phyloP scores from a whole-genome alignment of 805 yeast genomes.

The Candida krabiensis region DNA sequence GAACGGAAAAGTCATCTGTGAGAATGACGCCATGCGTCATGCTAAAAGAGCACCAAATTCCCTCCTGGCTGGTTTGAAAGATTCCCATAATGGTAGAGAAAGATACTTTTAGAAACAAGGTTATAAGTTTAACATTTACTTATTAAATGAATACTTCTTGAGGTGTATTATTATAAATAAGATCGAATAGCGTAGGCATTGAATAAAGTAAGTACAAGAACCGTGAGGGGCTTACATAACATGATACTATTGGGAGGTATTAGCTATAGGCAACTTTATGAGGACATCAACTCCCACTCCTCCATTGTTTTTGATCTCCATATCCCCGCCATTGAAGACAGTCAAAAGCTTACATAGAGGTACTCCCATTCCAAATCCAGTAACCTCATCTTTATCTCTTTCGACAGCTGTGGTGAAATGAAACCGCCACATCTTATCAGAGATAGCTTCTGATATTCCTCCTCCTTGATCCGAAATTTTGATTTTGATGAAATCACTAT shows the following conservation, averaged over 20 bases:
- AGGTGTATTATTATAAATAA: no score
- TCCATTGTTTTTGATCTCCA: conserved; percentile 21
- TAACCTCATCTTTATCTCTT: conserved; percentile 27
- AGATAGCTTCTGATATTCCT: conserved; percentile 22
- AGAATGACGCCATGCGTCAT: conserved; percentile 36
- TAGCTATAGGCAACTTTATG: conserved; percentile 22
- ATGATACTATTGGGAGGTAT: no score
- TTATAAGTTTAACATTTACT: no score
- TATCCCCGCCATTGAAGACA: conserved; percentile 25
- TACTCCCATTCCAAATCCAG: conserved; percentile 35
- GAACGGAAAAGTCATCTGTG: conserved; percentile 52
- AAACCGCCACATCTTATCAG: conserved; percentile 30
- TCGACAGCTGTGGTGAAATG: conserved; percentile 31
- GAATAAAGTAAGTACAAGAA: no score
- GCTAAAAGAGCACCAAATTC: no score
- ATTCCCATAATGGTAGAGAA: no score
- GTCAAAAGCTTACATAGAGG: conserved; percentile 31
- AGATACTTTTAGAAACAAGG: neutral
- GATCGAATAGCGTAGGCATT: no score
- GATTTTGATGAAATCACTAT: conserved; percentile 8
- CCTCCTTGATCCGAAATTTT: conserved; percentile 32
- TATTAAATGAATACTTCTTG: no score
- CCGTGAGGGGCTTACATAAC: no score
- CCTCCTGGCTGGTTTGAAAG: no score
- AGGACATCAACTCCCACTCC: conserved; percentile 27